phyloP scores from a whole-genome alignment of 495 filamentous ascomycete genomes.

The Margaritispora aquatica region DNA sequence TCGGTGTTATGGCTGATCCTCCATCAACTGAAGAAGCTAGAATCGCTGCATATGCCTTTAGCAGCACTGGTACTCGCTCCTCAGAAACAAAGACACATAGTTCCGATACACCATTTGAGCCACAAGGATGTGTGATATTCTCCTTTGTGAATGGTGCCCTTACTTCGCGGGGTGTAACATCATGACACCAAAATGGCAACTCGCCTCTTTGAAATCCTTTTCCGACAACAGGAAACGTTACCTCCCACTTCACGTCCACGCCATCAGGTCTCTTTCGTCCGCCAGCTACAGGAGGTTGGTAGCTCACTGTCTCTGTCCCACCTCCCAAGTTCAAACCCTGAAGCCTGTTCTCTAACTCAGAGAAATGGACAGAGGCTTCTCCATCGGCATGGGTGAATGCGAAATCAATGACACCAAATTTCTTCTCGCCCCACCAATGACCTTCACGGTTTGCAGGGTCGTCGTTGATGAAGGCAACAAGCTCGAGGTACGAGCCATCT shows the following conservation, averaged over 20 bases:
- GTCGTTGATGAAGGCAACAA: slow-evolving; percentile 51
- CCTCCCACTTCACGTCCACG: slow-evolving; percentile 40
- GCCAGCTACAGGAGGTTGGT: slow-evolving; percentile 34
- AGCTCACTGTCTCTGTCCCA: slow-evolving; percentile 30
- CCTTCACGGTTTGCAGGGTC: slow-evolving; percentile 30
- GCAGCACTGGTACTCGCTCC: slow-evolving; percentile 15
- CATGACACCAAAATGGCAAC: slow-evolving; percentile 53
- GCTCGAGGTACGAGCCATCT: slow-evolving; percentile 54
- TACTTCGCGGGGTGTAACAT: slow-evolving; percentile 39
- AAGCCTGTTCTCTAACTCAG: slow-evolving; percentile 23
- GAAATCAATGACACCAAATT: slow-evolving; percentile 45
- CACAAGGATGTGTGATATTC: slow-evolving; percentile 35
- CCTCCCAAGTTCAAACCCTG: slow-evolving; percentile 24
- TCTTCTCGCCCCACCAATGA: slow-evolving; percentile 47
- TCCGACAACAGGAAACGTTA: slow-evolving; percentile 38
- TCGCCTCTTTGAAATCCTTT: slow-evolving; percentile 21
- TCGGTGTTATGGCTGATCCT: not conserved
- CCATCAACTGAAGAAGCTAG: slow-evolving; percentile 7
- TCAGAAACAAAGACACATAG: slow-evolving; percentile 31
- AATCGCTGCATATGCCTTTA: slow-evolving; percentile 25
- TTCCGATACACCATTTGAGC: slow-evolving; percentile 37
- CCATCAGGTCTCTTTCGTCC: slow-evolving; percentile 40
- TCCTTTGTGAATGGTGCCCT: slow-evolving; percentile 35
- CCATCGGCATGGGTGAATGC: slow-evolving; percentile 36
- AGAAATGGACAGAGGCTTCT: slow-evolving; percentile 17